Conservation (phyloP, 2,329 filamentous ascomycete genomes). For the Colletotrichum euphorbiae region DNA sequence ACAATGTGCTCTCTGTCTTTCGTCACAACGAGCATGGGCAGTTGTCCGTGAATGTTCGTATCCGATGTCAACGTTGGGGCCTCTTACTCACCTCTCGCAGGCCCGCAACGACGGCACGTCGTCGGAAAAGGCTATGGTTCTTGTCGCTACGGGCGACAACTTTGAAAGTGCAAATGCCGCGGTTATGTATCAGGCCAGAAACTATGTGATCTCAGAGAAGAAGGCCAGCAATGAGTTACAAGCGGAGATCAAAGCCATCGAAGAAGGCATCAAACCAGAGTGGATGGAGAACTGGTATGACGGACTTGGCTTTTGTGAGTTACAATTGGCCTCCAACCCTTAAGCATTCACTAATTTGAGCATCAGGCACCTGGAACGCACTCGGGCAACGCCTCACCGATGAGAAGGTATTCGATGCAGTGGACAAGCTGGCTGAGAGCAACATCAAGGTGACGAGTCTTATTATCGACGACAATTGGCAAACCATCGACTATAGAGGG, state of each 20-base stretch:
- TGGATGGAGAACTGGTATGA: slow-evolving; percentile 94
- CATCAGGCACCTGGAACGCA: slow-evolving; percentile 86
- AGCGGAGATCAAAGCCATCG: slow-evolving; percentile 59
- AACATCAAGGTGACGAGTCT: slow-evolving; percentile 84
- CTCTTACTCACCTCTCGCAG: slow-evolving; percentile 49
- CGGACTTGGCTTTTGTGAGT: slow-evolving; percentile 85
- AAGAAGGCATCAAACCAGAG: slow-evolving; percentile 63
- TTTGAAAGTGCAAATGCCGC: slow-evolving; percentile 84
- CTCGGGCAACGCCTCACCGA: slow-evolving; percentile 87
- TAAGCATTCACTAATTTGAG: slow-evolving; percentile 4
- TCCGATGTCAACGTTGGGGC: not conserved
- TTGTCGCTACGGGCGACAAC: slow-evolving; percentile 77
- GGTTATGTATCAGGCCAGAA: slow-evolving; percentile 88
- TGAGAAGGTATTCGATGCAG: slow-evolving; percentile 79
- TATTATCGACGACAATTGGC: slow-evolving; percentile 99
- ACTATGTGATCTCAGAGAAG: slow-evolving; percentile 64
- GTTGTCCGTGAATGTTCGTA: slow-evolving; percentile 73
- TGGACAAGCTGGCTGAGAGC: slow-evolving; percentile 76
- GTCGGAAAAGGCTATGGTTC: slow-evolving; percentile 67
- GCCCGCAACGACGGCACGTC: slow-evolving; percentile 74
- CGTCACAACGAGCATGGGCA: slow-evolving; percentile 73
- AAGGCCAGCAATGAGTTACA: slow-evolving; percentile 55
- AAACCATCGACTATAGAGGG: slow-evolving; percentile 71
- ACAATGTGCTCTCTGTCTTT: slow-evolving; percentile 77
- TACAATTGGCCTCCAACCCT: slow-evolving; percentile 11